Evolutionary conservation across 2,329 filamentous ascomycete genomes (phyloP).

Genomic region (Fonsecaea nubica): DNA sequence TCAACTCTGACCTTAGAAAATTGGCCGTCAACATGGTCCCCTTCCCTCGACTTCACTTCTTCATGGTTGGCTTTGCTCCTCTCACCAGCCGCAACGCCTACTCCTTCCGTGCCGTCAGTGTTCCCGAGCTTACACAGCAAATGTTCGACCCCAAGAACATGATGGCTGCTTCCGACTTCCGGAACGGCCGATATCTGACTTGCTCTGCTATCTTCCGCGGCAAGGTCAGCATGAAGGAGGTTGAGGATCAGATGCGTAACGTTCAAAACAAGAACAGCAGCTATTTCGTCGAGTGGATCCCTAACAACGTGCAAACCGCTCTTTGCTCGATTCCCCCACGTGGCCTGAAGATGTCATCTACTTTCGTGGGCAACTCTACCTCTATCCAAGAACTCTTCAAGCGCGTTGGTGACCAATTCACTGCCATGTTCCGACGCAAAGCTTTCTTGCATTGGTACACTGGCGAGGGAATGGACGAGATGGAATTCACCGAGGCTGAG

Average conservation of each 20-base stretch:
- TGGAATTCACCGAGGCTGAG: constrained; percentile 99
- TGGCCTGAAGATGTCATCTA: constrained; percentile 98
- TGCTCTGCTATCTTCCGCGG: constrained; percentile 99
- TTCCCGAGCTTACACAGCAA: constrained; percentile 98
- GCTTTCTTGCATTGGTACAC: constrained; percentile 99
- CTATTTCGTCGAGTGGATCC: constrained; percentile 99
- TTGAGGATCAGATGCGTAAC: constrained; percentile 99
- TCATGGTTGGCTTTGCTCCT: constrained; percentile 99
- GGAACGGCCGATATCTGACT: constrained; percentile 98
- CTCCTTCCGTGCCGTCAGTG: constrained; percentile 96
- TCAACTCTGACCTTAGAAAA: constrained; percentile 99
- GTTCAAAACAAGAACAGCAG: constrained; percentile 99
- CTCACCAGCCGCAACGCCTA: constrained; percentile 90
- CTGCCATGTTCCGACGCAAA: constrained; percentile 99
- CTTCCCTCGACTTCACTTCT: constrained; percentile 99
- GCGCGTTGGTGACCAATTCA: constrained; percentile 99
- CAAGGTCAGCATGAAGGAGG: constrained; percentile 99
- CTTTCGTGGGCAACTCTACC: constrained; percentile 98
- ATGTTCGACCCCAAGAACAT: constrained; percentile 99
- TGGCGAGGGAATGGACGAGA: constrained; percentile 99
- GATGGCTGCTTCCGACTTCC: constrained; percentile 99
- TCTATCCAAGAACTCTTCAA: constrained; percentile 99
- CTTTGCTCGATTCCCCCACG: constrained; percentile 98
- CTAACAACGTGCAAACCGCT: constrained; percentile 99
- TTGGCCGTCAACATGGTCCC: constrained; percentile 99